Percentiles rank a stretch among this genome's conserved stretches.
Conservation (phyloP, 2,329 filamentous ascomycete genomes). For the Colletotrichum sansevieriae region DNA sequence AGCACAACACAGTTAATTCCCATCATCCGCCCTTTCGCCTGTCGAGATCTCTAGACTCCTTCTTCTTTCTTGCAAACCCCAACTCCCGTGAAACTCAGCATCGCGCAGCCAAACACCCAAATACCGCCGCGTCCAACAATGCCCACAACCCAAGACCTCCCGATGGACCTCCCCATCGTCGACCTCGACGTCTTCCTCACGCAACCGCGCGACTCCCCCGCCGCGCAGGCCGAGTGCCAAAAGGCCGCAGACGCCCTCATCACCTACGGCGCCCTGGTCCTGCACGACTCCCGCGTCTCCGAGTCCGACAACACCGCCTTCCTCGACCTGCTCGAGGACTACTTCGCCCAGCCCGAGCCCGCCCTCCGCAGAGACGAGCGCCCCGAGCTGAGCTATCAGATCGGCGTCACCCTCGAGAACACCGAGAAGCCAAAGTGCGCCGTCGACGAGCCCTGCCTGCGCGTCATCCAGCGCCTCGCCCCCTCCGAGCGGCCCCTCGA, state of each 20-base stretch:
- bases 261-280: conserved; percentile 70
- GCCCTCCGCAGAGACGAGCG: conserved; percentile 65
- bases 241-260: conserved; percentile 69
- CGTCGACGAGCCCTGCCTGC: conserved; percentile 71
- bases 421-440: conserved; percentile 75
- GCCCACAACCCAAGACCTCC: conserved; percentile 46
- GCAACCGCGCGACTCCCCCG: conserved; percentile 56
- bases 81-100: no score
- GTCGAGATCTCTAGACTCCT: background rate
- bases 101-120: no score
- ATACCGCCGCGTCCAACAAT: no score
- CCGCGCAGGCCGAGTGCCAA: conserved; percentile 63
- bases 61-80: background rate
- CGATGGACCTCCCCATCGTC: conserved; percentile 71
- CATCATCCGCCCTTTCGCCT: background rate
- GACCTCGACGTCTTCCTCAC: conserved; percentile 70
- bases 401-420: conserved; percentile 73
- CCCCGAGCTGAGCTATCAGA: conserved; percentile 70
- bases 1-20: conserved; percentile 10
- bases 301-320: conserved; percentile 68
- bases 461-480: conserved; percentile 66
- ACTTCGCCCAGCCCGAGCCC: conserved; percentile 69
- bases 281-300: conserved; percentile 71
- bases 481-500: conserved; percentile 70
- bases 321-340: conserved; percentile 73